These are phyloP conservation scores for Botryotinia calthae DNA, from an alignment of 2,329 filamentous ascomycete species.

Conservation along the genomic window DNA sequence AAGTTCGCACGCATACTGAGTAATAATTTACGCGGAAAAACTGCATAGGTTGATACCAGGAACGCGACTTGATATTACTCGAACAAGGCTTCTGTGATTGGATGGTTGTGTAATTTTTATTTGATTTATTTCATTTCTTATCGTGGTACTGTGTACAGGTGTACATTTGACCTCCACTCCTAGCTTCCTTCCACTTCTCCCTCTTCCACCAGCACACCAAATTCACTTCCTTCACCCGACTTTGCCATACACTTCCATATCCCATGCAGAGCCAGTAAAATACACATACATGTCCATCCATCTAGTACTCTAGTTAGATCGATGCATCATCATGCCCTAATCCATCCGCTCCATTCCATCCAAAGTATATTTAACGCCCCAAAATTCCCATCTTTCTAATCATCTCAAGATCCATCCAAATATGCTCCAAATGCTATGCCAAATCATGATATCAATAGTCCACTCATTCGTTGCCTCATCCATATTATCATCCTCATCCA, in stretches of 20 bases:
- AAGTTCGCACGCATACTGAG: too few species aligned
- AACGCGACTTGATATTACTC: too few species aligned
- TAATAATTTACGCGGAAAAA: too few species aligned
- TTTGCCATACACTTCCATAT: not conserved
- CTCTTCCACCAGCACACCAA: not conserved
- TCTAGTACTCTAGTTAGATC: not conserved
- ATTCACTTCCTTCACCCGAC: not conserved
- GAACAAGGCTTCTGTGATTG: not conserved
- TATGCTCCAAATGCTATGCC: slow-evolving; percentile 4
- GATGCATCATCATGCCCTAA: not conserved
- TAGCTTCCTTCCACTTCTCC: not conserved
- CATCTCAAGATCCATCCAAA: not conserved
- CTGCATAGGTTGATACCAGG: too few species aligned
- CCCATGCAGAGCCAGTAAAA: not conserved
- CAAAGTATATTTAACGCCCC: not conserved
- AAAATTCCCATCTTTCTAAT: not conserved
- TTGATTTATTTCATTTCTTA: not conserved
- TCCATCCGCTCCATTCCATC: not conserved
- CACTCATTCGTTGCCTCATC: not conserved
- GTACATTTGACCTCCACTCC: not conserved
- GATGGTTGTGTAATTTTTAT: not conserved
- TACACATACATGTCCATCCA: not conserved
- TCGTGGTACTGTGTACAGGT: not conserved
- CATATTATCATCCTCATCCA: not conserved
- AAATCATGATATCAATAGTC: slow-evolving; percentile 5